A percentile compares a stretch with the other conserved stretches of the same genome.
phyloP scores from a whole-genome alignment of 2,329 filamentous ascomycete genomes.

The Fusarium coffeatum region DNA sequence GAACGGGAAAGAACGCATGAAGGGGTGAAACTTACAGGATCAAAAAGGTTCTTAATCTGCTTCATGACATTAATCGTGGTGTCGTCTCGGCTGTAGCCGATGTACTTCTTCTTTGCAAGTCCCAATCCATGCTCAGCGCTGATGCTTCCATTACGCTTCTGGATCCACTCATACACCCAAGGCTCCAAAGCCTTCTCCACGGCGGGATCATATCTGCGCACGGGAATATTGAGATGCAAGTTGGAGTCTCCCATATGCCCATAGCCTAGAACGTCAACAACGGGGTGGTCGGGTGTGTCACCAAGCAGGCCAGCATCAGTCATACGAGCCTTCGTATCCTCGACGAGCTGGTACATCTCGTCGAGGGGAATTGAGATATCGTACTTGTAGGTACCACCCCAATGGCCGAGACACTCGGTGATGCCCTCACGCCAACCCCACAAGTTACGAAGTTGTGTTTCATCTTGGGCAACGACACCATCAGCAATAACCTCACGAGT shows the following conservation, averaged over 20 bases:
- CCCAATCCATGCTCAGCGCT: conserved; percentile 96
- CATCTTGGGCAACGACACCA: conserved; percentile 91
- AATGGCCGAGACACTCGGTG: conserved; percentile 87
- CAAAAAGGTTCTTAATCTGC: conserved; percentile 92
- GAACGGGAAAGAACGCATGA: not conserved
- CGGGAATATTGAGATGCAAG: conserved; percentile 90
- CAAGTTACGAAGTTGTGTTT: conserved; percentile 85
- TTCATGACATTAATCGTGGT: conserved; percentile 93
- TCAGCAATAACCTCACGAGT: conserved; percentile 85
- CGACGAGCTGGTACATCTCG: conserved; percentile 89
- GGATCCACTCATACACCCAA: conserved; percentile 97
- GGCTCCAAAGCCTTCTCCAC: conserved; percentile 92
- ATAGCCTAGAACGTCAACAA: conserved; percentile 92
- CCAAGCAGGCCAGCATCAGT: conserved; percentile 80
- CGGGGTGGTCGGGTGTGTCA: conserved; percentile 79
- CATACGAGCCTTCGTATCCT: conserved; percentile 81
- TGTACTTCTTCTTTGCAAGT: conserved; percentile 93
- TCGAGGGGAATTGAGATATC: conserved; percentile 92
- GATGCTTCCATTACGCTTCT: conserved; percentile 88
- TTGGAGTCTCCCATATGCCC: conserved; percentile 99
- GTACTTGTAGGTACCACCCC: conserved; percentile 98
- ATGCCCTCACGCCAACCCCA: conserved; percentile 97
- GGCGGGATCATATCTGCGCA: conserved; percentile 83
- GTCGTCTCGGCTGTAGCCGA: conserved; percentile 90
- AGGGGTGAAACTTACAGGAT: conserved; percentile 75